Evolutionary conservation across 352 stramenopile species (phyloP).

Genomic region (Thalassiosira exigua): DNA sequence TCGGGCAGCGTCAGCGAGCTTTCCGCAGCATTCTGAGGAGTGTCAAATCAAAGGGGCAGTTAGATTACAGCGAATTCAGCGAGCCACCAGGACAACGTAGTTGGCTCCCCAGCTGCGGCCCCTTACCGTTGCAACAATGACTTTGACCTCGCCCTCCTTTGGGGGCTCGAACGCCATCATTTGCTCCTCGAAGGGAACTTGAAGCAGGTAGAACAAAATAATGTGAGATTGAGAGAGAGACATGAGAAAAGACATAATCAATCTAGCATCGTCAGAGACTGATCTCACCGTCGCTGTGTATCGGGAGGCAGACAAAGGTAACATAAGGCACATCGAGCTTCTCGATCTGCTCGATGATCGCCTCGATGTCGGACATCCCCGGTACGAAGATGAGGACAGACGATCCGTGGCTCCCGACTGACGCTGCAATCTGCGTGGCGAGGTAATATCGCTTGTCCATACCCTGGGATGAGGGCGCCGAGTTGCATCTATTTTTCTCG

Average conservation of each 20-base stretch:
- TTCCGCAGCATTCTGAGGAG: constrained; percentile 89
- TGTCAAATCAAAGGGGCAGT: no score
- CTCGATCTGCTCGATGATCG: constrained; percentile 85
- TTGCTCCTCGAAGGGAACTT: constrained; percentile 89
- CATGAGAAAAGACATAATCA: no score
- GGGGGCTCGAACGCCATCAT: constrained; percentile 81
- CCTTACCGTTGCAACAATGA: constrained; percentile 79
- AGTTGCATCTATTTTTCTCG: constrained; percentile 58
- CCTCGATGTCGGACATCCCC: constrained; percentile 87
- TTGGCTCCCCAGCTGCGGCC: no score
- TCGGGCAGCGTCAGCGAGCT: constrained; percentile 87
- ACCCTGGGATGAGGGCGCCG: constrained; percentile 35
- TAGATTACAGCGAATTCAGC: no score
- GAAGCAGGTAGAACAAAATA: no score
- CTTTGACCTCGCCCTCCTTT: constrained; percentile 73
- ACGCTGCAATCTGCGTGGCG: constrained; percentile 56
- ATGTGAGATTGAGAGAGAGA: no score
- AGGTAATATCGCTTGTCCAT: constrained; percentile 68
- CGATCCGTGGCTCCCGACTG: constrained; percentile 65
- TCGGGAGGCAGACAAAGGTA: constrained; percentile 77
- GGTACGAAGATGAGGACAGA: constrained; percentile 88
- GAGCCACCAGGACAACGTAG: no score
- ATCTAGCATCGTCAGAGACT: no score
- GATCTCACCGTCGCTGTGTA: constrained; percentile 88
- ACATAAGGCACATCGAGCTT: constrained; percentile 56